Base-by-base conservation (phyloP, 306 rosid genomes). In the Leucaena leucocephala region DNA sequence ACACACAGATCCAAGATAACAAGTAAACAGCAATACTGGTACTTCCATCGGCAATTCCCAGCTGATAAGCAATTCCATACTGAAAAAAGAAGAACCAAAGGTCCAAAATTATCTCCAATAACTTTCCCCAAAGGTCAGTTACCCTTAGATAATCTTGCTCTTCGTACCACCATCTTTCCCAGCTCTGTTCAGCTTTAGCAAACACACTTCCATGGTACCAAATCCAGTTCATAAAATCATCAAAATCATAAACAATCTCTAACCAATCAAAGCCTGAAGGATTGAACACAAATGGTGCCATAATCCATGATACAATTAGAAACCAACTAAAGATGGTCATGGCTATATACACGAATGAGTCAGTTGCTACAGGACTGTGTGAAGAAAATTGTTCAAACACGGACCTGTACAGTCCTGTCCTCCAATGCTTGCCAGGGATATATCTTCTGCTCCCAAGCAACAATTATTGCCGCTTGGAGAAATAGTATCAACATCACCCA, bases 261-360 rank as follows among this genome's bases (percentile, higher is more conserved):
- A 86, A 82, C 89, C 89, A 86, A 69, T 86, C 89, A 77, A 86
- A 86, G 62, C 89, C 89, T n/a, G 89, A 86, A 48, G 89, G 89
- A 68, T 86, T 86, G 84, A 86, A 86, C 55, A 86, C 55, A 80
- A 82, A 86, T 6, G 89, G 89, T 27, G 89, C 77, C 75, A 86
- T 42, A 68, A 86, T 64, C 89, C 89, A 86, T 33, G 89, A 86
- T 44, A 42, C 83, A 48, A 86, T 86, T 68, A 86, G 81, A 76
- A 82, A 82, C 89, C 89, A 86, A 80, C 89, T 82, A 54, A 81
- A 76, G 68, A 86, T 76, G 54, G 83, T 82, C 83, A 86, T 8
- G 75, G 80, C 84, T 68, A 86, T 86, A 80, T 86, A 86, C 44
- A 86, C 86, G 76, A 82, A 86, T 59, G 89, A 72, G 79, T 80